Evolutionary conservation across 345 rosid species (phyloP), one percentile per base, ranked within the genome.

Genomic region (Eucalyptus decipiens): DNA sequence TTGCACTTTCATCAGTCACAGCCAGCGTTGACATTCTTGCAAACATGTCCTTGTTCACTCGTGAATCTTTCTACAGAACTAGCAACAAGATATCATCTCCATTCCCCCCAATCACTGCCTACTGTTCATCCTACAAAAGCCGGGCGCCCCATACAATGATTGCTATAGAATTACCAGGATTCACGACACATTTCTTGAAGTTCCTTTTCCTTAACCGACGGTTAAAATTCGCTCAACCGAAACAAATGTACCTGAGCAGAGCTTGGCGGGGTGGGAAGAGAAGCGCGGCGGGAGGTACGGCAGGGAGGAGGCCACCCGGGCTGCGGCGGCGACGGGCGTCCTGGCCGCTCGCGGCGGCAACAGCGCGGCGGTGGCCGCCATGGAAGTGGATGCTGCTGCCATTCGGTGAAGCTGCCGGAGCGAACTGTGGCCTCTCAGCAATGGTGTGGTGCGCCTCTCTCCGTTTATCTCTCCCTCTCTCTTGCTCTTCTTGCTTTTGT

Each of bases 351-450:
- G 93, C 37, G 94, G 96, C 51, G 92, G 88, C 90, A 93, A 93
- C 54, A 93, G 42, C 49, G 86, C 91, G 86, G 97, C 88, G 86
- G 93, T 91, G 89, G 95, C 94, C 90, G 90, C 94, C 92, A 94
- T 88, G 89, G 97, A 94, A 90, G 97, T 92, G 90, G 99, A 92
- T 88, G 97, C 91, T 87, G 97, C 94, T 91, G 96, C 95, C 95
- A 95, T 93, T 89, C 17, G 23, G 87, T 45, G 58, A n/a, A 37
- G 88, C 87, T n/a, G 12, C 45, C 47, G 45, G 62, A 14, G 88
- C 51, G 24, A 76, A 76, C 83, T 76, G 83, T 40, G 83, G 83
- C 83, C 83, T 76, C 83, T 76, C 83, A 76, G 83, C 83, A 40
- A 11, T 76, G 83, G 28, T 76, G 83, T 40, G 83, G 83, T 76